Evolutionary conservation across 345 rosid species (phyloP).

Genomic region (Salix dunnii): DNA sequence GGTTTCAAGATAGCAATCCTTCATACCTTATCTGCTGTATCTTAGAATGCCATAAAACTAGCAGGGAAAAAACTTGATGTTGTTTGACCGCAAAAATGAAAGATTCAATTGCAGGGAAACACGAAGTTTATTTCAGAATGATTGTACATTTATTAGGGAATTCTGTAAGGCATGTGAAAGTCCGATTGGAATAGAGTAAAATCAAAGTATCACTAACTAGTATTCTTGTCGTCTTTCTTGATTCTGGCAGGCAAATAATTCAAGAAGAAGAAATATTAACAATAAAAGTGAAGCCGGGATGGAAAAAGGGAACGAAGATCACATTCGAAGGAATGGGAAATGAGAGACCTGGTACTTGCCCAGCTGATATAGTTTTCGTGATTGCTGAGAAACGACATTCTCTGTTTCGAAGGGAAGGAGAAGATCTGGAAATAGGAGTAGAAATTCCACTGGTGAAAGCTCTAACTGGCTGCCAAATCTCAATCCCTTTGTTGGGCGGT

Average conservation of each 20-base stretch:
- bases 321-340: slow-evolving; percentile 84
- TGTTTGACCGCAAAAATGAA: too few relatives aligned
- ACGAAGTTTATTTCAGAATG: background rate
- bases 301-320: slow-evolving; percentile 74
- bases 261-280: slow-evolving; percentile 62
- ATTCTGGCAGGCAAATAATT: slow-evolving; percentile 35
- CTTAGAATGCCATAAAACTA: background rate
- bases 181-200: background rate
- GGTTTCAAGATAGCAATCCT: background rate
- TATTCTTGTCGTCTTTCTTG: background rate
- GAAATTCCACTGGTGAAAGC: slow-evolving; percentile 63
- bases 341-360: slow-evolving; percentile 53
- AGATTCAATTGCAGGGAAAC: background rate
- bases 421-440: slow-evolving; percentile 51
- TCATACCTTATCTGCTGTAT: background rate
- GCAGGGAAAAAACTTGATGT: background rate
- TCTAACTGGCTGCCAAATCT: slow-evolving; percentile 53
- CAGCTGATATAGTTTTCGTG: slow-evolving; percentile 63
- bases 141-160: background rate
- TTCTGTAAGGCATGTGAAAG: background rate
- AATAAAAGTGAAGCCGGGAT: slow-evolving; percentile 78
- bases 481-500: slow-evolving; percentile 58
- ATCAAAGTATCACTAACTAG: background rate
- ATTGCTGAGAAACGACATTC: slow-evolving; percentile 57
- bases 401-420: slow-evolving; percentile 57